Evolutionary conservation across 2,329 filamentous ascomycete species (phyloP), one percentile per base, ranked within the genome.

Genomic region (Leptographium flavum): DNA sequence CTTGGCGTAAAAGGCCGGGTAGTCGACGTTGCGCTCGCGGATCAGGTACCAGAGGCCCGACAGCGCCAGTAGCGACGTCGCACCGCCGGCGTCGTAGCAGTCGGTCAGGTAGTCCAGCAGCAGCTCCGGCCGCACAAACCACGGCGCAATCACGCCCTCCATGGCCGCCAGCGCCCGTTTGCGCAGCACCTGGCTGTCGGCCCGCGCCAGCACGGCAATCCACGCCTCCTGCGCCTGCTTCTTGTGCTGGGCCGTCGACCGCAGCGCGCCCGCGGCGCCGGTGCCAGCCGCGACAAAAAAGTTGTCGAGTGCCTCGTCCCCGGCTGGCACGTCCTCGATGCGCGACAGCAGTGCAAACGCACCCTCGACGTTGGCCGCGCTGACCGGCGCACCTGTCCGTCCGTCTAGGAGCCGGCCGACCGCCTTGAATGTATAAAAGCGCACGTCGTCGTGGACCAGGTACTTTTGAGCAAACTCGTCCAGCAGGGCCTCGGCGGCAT

Each of bases 91-190:
- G 55, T 95, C 74, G 66, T 94, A 96, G 27, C 81, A 93, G 63
- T 92, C 86, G n/a, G 87, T 94, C 45, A 98, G 67, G 62, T 96
- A 98, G 65, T 98, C 92, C 71, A 94, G 87, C 30, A 98, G 73
- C 35, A 94, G 71, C 57, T 96, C 90, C 2, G 87, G 83, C 50
- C 87, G 84, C 40, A 71, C 74, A 63, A 96, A 94, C 84, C 87
- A 94, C 1, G 90, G 88, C 22, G 84, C 83, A 54, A 95, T 86
- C 30, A 79, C 79, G 36, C 76, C 75, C 2, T 85, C 79, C 64
- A 93, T 81, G 49, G 83, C 73, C 49, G 76, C 73, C 40, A 98
- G 70, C 3, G 94, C 71, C 41, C 70, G 68, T 60, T 96, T 96
- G 43, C 84, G 80, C 58, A 94, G 83, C 15, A 11, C 27, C 27